These are phyloP conservation scores for Ophiosphaerella narmari DNA, from an alignment of 2,329 filamentous ascomycete genomes.

Conservation along the genomic window DNA sequence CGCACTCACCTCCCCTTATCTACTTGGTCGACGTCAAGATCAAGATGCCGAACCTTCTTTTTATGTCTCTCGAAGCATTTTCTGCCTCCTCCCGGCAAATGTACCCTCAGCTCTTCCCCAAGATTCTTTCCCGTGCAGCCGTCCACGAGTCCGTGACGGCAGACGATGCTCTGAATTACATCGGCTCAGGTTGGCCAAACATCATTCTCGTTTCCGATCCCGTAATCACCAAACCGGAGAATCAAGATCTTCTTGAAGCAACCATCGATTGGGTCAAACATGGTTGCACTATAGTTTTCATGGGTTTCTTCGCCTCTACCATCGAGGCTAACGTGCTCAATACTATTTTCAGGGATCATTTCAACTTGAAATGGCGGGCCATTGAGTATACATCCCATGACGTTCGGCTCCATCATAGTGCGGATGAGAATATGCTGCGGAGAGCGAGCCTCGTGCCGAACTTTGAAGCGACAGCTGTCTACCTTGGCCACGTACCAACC, in stretches of 20 bases:
- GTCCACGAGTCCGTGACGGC: conserved; percentile 29
- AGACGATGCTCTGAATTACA: conserved; percentile 27
- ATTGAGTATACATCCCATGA: conserved; percentile 9
- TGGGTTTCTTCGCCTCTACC: conserved; percentile 26
- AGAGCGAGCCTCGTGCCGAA: conserved; percentile 13
- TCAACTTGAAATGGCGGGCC: conserved; percentile 22
- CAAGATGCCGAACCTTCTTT: conserved; percentile 29
- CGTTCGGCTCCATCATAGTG: conserved; percentile 4
- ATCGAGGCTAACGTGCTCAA: conserved; percentile 14
- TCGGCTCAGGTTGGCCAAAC: conserved; percentile 28
- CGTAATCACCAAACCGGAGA: conserved; percentile 17
- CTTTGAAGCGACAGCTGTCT: conserved; percentile 21
- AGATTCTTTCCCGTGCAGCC: conserved; percentile 23
- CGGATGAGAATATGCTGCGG: conserved; percentile 19
- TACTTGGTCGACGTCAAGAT: not conserved
- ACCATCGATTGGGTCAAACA: conserved; percentile 22
- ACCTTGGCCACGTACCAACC: conserved; percentile 16
- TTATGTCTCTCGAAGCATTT: conserved; percentile 30
- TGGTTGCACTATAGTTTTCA: conserved; percentile 26
- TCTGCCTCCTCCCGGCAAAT: conserved; percentile 29
- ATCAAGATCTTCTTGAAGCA: conserved; percentile 13
- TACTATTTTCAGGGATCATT: conserved; percentile 21
- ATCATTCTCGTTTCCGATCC: conserved; percentile 29
- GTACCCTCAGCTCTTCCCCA: conserved; percentile 27
- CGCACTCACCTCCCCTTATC: not conserved